Evolutionary conservation across 441 rosid species (phyloP), one percentile per base, ranked within the genome.

Genomic region (Gossypium gossypioides): DNA sequence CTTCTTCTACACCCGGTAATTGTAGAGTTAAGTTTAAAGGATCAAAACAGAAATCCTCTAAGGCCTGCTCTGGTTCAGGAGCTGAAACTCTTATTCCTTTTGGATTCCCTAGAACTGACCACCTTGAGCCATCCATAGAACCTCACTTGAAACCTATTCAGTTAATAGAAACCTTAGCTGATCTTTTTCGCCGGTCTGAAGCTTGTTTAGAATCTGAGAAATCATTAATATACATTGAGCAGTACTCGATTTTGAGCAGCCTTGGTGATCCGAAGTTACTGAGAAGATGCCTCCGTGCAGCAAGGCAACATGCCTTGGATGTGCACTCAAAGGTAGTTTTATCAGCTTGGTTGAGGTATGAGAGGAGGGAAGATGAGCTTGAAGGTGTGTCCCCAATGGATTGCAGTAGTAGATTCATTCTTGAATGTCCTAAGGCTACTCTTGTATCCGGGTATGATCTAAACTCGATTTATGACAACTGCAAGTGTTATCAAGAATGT

Each of bases 361-460:
- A 87, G 82, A 84, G 88, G 84, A 85, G 88, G 62, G 92, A 82
- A 24, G 81, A 87, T 68, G 95, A 86, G 44, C 88, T 89, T 27
- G 80, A 80, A 58, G 89, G 86, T 7, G 79, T 84, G 6, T 81
- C 85, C 0, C 69, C 87, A 4, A 79, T 89, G 88, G 91, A 89
- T 50, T 89, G 95, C 8, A 79, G 80, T 75, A 42, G 84, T 58
- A 88, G 88, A 44, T 79, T 82, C 60, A 78, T 79, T 74, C 72
- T 85, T 56, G 95, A 89, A 77, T 89, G 95, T 75, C 90, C 95
- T 0, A 80, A 75, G 81, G 76, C 81, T 76, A 72, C 87, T 74
- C 76, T 89, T 66, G 75, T 55, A 62, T 77, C 81, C 24, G 87
- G 89, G 64, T 84, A 32, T 34, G 81, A 84, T 77, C 81, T 85